A percentile compares a stretch with the other conserved stretches of the same genome.
phyloP scores from a whole-genome alignment of 495 filamentous ascomycete species.

The Penicillium soppii region DNA sequence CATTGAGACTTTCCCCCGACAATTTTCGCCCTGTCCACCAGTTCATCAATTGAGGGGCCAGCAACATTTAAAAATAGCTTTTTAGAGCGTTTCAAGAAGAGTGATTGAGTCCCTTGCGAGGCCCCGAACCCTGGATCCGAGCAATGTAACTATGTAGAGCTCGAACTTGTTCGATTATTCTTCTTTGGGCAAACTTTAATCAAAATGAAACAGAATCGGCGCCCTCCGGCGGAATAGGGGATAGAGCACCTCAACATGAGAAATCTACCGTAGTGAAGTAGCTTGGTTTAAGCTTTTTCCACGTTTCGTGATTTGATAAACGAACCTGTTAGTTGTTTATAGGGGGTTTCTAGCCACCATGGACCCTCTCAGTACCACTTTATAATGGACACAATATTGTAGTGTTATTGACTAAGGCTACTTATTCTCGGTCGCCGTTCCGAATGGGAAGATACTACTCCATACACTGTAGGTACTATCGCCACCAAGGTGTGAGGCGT shows the following conservation, averaged over 20 bases:
- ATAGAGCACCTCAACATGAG: neutral
- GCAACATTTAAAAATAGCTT: neutral
- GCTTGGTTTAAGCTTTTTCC: neutral
- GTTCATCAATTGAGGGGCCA: neutral
- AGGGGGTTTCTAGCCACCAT: neutral
- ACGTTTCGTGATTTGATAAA: neutral
- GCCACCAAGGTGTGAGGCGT: neutral
- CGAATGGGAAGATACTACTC: neutral
- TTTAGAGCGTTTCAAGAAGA: neutral
- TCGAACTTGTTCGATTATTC: neutral
- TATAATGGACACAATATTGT: neutral
- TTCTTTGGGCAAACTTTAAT: neutral
- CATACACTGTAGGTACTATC: neutral
- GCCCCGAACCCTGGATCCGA: neutral
- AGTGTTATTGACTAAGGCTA: too few species aligned
- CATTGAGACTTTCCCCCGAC: neutral
- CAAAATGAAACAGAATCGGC: neutral
- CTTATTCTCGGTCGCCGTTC: neutral
- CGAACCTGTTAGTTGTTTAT: neutral
- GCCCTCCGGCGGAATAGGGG: neutral
- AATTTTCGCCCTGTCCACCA: neutral
- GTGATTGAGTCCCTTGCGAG: neutral
- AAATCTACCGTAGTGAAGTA: neutral
- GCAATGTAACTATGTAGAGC: neutral
- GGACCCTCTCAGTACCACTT: neutral